These are phyloP conservation scores for Debaryomyces sp. DNA, from an alignment of 1,139 yeast species.

Conservation along the genomic window DNA sequence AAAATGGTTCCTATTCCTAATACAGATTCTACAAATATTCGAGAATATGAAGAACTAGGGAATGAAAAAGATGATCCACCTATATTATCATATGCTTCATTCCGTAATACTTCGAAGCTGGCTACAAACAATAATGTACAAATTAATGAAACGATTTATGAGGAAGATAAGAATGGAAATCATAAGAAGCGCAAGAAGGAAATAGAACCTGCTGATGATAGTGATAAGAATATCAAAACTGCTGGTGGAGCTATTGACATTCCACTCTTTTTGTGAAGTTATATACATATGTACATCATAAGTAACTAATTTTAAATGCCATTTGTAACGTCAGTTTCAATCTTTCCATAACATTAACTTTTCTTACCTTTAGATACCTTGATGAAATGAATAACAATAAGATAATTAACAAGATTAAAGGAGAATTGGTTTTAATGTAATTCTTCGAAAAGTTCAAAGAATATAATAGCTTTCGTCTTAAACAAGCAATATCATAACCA, in stretches of 20 bases:
- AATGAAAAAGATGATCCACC: constrained; percentile 9
- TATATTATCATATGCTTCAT: constrained; percentile 23
- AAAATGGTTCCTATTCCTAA: not conserved
- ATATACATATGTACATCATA: constrained; percentile 17
- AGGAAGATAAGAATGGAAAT: constrained; percentile 9
- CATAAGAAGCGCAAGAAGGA: constrained; percentile 15
- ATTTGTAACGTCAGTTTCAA: constrained; percentile 41
- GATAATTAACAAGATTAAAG: constrained; percentile 28
- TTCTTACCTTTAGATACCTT: constrained; percentile 26
- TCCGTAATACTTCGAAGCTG: constrained; percentile 9
- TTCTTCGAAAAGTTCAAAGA: constrained; percentile 20
- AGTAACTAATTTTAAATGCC: constrained; percentile 50
- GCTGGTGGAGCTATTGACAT: constrained; percentile 46
- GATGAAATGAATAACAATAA: constrained; percentile 24
- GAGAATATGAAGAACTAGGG: constrained; percentile 17
- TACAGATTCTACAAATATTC: constrained; percentile 4
- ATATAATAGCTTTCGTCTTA: constrained; percentile 19
- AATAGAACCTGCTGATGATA: constrained; percentile 18
- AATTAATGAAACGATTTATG: constrained; percentile 13
- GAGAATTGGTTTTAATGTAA: constrained; percentile 34
- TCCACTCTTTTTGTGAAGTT: constrained; percentile 36
- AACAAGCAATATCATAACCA: not conserved
- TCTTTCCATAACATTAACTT: constrained; percentile 32
- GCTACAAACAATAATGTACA: constrained; percentile 8
- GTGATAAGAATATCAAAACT: constrained; percentile 14